These are phyloP conservation scores for Heterobasidion occidentale DNA, from an alignment of 1,284 basidiomycete genomes.

Conservation along the genomic window DNA sequence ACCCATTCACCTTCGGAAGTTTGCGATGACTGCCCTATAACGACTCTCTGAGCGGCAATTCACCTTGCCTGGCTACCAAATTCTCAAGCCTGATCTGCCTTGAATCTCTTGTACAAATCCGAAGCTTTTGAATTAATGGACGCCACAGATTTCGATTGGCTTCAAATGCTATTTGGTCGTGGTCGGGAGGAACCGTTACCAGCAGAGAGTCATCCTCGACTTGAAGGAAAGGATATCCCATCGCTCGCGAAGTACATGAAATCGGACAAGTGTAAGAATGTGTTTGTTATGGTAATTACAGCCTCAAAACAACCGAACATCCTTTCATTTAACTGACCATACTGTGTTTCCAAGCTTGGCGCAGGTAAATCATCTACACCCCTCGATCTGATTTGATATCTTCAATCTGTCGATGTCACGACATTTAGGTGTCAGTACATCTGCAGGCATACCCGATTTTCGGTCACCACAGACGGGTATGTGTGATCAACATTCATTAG, in stretches of 20 bases:
- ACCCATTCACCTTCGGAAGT: no score
- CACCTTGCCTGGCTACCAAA: no score
- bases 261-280: conserved; percentile 54
- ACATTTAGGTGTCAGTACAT: conserved; percentile 59
- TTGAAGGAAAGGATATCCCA: conserved; percentile 30
- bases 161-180: neutral
- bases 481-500: conserved; percentile 8
- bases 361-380: conserved; percentile 14
- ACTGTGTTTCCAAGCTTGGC: conserved; percentile 12
- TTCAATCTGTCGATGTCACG: neutral
- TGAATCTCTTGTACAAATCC: no score
- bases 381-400: neutral
- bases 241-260: conserved; percentile 60
- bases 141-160: neutral
- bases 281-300: conserved; percentile 63
- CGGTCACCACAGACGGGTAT: conserved; percentile 68
- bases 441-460: conserved; percentile 78
- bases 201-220: conserved; percentile 1
- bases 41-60: no score
- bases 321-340: neutral
- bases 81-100: no score
- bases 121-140: neutral
- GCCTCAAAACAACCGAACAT: neutral
- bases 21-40: no score
- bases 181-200: neutral